Conservation (phyloP, 192 early-diverging fungal species). For the Haplosporangium gracile region DNA sequence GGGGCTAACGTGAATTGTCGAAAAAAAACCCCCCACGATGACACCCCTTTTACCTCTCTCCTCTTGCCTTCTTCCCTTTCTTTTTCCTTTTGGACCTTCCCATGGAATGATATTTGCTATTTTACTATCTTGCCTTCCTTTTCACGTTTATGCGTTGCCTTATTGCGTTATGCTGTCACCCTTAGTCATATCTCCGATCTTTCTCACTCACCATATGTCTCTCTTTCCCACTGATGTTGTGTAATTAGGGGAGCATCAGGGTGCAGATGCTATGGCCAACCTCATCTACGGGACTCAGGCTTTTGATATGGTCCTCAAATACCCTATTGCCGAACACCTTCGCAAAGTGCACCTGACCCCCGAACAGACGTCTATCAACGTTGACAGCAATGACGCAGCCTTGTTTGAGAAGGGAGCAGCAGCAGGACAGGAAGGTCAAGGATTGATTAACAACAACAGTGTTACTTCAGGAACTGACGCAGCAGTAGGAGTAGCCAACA, state of each 20-base stretch:
- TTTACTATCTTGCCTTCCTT: too few species aligned
- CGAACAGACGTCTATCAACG: conserved; percentile 9
- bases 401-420: background rate
- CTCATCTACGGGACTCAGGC: conserved; percentile 52
- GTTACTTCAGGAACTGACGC: background rate
- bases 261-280: conserved; percentile 58
- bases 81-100: background rate
- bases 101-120: too few species aligned
- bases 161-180: background rate
- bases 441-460: conserved; percentile 3
- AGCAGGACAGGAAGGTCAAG: conserved; percentile 16
- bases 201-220: background rate
- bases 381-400: background rate
- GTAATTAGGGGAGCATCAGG: conserved; percentile 39
- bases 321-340: conserved; percentile 35
- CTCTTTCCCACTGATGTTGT: background rate
- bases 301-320: conserved; percentile 60
- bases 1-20: background rate
- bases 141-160: background rate
- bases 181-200: background rate
- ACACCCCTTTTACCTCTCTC: background rate
- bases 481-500: conserved; percentile 11
- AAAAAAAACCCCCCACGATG: background rate
- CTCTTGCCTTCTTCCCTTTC: background rate
- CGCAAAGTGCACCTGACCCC: conserved; percentile 17